A percentile compares a stretch with the other conserved stretches of the same genome.
phyloP scores from a whole-genome alignment of 1,139 yeast species.

The Saccharomyces pastorianus region DNA sequence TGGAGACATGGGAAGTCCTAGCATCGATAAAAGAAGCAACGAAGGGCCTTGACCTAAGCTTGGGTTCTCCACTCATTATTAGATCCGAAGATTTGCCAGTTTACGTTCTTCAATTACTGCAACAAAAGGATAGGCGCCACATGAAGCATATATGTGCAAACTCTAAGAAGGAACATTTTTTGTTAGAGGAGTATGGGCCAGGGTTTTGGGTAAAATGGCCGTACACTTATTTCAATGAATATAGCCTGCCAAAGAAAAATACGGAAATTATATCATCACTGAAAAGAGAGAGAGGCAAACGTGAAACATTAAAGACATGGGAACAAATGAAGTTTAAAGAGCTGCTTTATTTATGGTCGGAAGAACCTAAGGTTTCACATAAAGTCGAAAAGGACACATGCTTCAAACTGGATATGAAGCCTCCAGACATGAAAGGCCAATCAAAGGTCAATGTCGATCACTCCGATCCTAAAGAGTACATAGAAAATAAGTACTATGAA shows the following conservation, averaged over 20 bases:
- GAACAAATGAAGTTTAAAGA: constrained; percentile 9
- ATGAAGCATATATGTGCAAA: constrained; percentile 7
- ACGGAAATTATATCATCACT: background rate
- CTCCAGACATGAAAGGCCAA: constrained; percentile 9
- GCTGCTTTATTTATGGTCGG: constrained; percentile 16
- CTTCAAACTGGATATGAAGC: constrained; percentile 15
- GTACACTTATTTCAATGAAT: constrained; percentile 2
- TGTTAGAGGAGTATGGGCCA: constrained; percentile 17
- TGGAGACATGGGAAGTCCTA: constrained; percentile 19
- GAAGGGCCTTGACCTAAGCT: constrained; percentile 5
- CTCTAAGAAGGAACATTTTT: constrained; percentile 3
- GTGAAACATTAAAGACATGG: constrained; percentile 9
- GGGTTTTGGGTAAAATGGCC: constrained; percentile 15
- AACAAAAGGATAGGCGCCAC: background rate
- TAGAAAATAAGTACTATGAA: constrained; percentile 24
- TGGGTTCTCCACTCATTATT: constrained; percentile 7
- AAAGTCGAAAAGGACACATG: constrained; percentile 4
- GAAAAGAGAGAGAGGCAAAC: background rate
- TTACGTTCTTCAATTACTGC: background rate
- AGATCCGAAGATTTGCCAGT: constrained; percentile 7
- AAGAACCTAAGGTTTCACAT: constrained; percentile 4
- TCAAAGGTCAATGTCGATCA: background rate
- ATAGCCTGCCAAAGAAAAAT: background rate
- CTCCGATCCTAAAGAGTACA: constrained; percentile 17
- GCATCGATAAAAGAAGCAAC: constrained; percentile 11